Percentiles rank a stretch among this genome's conserved stretches.
Evolutionary conservation across 306 rosid genomes (phyloP).

Genomic region (Citrullus colocynthis): DNA sequence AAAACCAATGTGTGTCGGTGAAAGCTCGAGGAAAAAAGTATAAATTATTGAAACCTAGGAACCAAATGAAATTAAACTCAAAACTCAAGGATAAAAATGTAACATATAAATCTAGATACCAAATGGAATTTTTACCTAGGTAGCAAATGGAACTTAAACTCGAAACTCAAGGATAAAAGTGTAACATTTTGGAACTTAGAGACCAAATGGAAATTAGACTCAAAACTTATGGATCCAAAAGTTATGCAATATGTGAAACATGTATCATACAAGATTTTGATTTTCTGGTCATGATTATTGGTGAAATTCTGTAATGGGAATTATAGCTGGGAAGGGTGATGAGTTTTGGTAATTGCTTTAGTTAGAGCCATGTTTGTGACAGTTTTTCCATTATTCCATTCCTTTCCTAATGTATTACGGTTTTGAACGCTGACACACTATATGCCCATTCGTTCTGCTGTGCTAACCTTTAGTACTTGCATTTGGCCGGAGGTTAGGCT

Average conservation of each 20-base stretch:
- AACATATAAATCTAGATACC: no score
- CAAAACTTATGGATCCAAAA: no score
- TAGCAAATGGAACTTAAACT: no score
- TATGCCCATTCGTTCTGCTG: not conserved
- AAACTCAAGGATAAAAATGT: no score
- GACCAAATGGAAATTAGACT: no score
- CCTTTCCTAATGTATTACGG: not conserved
- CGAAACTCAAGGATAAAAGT: no score
- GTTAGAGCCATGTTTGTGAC: not conserved
- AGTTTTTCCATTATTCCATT: not conserved
- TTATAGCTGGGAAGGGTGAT: not conserved
- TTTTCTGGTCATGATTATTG: not conserved
- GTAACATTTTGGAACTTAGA: no score
- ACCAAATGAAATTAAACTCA: no score
- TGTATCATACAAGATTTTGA: not conserved
- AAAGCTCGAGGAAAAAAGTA: no score
- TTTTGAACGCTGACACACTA: not conserved
- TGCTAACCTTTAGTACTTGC: not conserved
- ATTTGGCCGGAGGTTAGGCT: not conserved
- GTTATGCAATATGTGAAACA: not conserved
- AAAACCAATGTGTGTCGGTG: no score
- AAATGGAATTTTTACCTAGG: no score
- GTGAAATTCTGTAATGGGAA: not conserved
- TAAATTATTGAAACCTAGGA: no score
- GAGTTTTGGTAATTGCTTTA: not conserved